Evolutionary conservation across 148 eudicot genomes (phyloP).

Genomic region (Selenicereus undatus): DNA sequence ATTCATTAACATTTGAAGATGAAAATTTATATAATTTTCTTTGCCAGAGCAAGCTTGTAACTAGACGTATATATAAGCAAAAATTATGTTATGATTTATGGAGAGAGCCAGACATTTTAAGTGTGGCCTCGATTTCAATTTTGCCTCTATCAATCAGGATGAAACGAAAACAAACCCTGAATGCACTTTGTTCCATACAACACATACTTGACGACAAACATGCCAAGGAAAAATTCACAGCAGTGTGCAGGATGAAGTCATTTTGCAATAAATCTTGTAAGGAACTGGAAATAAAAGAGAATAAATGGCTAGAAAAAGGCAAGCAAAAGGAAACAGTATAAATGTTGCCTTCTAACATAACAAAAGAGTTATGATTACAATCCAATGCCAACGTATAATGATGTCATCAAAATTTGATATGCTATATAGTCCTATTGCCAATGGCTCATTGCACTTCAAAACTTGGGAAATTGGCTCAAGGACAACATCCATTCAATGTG

Average conservation of each 20-base stretch:
- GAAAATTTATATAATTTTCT: no score
- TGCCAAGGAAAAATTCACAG: neutral
- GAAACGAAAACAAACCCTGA: no score
- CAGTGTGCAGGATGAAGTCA: neutral
- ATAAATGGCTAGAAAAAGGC: neutral
- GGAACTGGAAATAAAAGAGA: neutral
- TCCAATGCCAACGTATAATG: neutral
- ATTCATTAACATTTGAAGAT: no score
- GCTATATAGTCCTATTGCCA: neutral
- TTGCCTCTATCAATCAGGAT: no score
- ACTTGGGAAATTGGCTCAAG: conserved; percentile 10
- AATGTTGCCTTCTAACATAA: neutral
- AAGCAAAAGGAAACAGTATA: neutral
- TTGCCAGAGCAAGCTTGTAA: no score
- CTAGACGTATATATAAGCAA: no score
- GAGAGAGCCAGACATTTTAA: no score
- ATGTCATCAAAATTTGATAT: neutral
- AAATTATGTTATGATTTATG: no score
- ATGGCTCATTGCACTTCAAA: conserved; percentile 10
- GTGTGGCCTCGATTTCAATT: no score
- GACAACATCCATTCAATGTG: neutral
- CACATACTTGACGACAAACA: neutral
- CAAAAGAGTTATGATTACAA: conserved; percentile 8
- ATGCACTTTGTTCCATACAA: neutral
- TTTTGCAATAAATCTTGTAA: neutral